These are phyloP conservation scores for Saitoella complicata DNA, from an alignment of 805 yeast genomes.

Conservation along the genomic window DNA sequence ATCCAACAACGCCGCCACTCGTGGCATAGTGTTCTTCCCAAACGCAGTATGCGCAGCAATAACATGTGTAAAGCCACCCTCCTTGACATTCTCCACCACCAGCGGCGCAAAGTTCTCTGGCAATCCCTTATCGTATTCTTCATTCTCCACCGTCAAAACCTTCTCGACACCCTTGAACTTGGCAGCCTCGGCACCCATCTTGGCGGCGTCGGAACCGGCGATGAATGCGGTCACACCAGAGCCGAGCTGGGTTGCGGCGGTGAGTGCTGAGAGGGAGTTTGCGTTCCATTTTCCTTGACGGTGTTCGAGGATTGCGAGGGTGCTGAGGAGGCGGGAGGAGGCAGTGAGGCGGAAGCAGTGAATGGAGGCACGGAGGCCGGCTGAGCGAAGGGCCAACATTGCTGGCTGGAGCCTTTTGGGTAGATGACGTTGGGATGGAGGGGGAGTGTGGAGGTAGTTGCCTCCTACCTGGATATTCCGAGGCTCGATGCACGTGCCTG, in stretches of 20 bases:
- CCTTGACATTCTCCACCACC: conserved; percentile 30
- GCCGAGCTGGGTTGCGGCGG: conserved; percentile 56
- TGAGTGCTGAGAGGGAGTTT: conserved; percentile 33
- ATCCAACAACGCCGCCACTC: conserved; percentile 72
- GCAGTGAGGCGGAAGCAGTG: too few relatives aligned
- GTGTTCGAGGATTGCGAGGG: neutral
- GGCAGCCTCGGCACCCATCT: conserved; percentile 34
- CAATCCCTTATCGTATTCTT: conserved; percentile 42
- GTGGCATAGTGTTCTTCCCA: conserved; percentile 75
- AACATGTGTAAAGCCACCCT: conserved; percentile 45
- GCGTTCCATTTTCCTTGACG: neutral
- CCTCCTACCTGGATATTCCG: too few relatives aligned
- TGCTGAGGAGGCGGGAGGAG: too few relatives aligned
- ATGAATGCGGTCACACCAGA: conserved; percentile 71
- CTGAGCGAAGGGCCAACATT: too few relatives aligned
- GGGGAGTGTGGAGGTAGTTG: too few relatives aligned
- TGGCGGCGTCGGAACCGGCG: conserved; percentile 44
- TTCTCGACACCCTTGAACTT: conserved; percentile 38
- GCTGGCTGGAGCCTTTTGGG: too few relatives aligned
- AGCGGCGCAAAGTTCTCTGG: conserved; percentile 77
- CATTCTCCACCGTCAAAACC: conserved; percentile 42
- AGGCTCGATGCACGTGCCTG: too few relatives aligned
- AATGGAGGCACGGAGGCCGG: too few relatives aligned
- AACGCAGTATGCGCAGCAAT: conserved; percentile 70
- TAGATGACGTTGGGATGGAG: too few relatives aligned